phyloP scores from a whole-genome alignment of 108 stramenopile species.

The Fragilaria radians region DNA sequence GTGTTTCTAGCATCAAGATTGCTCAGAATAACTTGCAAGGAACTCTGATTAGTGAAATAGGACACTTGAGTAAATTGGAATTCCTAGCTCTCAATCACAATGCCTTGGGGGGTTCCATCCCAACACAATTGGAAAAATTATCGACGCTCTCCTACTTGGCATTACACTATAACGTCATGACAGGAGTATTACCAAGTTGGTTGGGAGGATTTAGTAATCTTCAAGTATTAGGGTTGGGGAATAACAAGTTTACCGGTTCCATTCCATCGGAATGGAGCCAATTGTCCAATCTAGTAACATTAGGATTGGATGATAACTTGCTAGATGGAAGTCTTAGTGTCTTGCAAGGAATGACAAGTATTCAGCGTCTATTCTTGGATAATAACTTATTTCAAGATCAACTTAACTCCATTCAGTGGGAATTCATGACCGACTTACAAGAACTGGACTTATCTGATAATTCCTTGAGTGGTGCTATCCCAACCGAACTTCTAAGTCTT shows the following conservation, averaged over 20 bases:
- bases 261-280: background rate
- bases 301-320: background rate
- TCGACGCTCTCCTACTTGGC: background rate
- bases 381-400: background rate
- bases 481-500: background rate
- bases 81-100: background rate
- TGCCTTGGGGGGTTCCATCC: background rate
- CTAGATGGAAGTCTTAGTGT: background rate
- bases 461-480: background rate
- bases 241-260: background rate
- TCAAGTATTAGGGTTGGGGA: background rate
- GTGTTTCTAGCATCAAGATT: background rate
- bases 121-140: background rate
- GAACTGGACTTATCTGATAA: conserved; percentile 1
- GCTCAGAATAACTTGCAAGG: background rate
- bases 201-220: background rate
- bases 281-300: background rate
- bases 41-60: background rate
- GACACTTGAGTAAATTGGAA: background rate
- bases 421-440: background rate
- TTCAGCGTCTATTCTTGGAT: background rate
- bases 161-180: background rate
- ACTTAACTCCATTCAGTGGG: background rate
- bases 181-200: background rate
- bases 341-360: background rate